These are phyloP conservation scores for Pythium rhizo-oryzae DNA, from an alignment of 352 stramenopile species.

Conservation along the genomic window DNA sequence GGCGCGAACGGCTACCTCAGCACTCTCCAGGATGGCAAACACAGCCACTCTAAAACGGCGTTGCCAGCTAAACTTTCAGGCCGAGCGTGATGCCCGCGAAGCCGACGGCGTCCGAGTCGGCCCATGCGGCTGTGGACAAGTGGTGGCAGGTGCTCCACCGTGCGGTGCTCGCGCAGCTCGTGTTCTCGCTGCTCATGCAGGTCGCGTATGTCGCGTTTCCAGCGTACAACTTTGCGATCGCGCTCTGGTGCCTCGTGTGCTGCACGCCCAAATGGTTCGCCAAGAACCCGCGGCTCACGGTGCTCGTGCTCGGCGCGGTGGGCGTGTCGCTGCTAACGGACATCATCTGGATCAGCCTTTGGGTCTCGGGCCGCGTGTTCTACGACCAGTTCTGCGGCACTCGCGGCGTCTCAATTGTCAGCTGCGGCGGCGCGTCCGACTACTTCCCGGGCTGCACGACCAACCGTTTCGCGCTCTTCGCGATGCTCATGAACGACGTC, in stretches of 20 bases:
- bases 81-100: neutral
- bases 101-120: conserved; percentile 2
- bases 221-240: conserved; percentile 79
- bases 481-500: conserved; percentile 58
- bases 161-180: conserved; percentile 51
- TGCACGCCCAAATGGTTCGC: conserved; percentile 53
- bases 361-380: conserved; percentile 73
- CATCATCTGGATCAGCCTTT: conserved; percentile 77
- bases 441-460: conserved; percentile 71
- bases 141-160: conserved; percentile 52
- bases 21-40: neutral
- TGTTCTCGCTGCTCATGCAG: conserved; percentile 70
- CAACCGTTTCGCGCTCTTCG: conserved; percentile 73
- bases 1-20: no score
- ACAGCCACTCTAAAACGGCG: no score
- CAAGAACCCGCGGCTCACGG: conserved; percentile 48
- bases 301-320: conserved; percentile 58
- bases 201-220: conserved; percentile 83
- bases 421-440: conserved; percentile 57
- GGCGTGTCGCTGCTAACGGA: conserved; percentile 64
- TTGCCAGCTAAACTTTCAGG: no score
- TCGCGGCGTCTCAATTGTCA: conserved; percentile 64
- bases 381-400: conserved; percentile 73
- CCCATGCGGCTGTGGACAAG: conserved; percentile 21
- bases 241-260: conserved; percentile 65